Evolutionary conservation across 108 stramenopile species (phyloP), one percentile per base, ranked within the genome.

Genomic region (Skeletonema grethae): DNA sequence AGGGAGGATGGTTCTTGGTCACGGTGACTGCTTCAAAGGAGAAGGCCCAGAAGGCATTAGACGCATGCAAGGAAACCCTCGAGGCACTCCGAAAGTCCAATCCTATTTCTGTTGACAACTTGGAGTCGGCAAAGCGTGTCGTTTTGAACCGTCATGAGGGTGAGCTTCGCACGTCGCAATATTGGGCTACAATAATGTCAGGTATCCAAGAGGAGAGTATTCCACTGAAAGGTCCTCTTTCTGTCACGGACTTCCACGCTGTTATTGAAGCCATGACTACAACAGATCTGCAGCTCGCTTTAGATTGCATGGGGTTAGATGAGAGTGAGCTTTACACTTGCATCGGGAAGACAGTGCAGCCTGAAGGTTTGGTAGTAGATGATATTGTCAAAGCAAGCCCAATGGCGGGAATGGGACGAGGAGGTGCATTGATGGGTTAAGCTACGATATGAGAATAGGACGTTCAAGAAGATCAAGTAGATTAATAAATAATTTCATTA

Each of bases 21-120:
- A 94, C 95, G 15, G 97, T 98, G 2, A 97, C 98, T 2, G 96
- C 97, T 7, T 96, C 95, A 43, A 96, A 97, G 74, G 96, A 96
- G 61, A 97, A 97, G 41, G 98, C 96, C 12, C 91, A 96, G 63
- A 82, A 81, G 73, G 97, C 96, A 45, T 67, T 97, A 32, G 91
- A 97, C 9, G 97, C 96, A 43, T 97, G 97, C 85, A 94, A 96
- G 78, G 97, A 97, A 79, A 98, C 95, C 7, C 79, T 97, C 5
- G 72, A 85, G 45, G 84, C 83, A 32, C 72, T 98, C 57, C 80
- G 85, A 38, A 92, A 78, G 57, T 59, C 84, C 56, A 80, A 82
- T 9, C 87, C 86, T 16, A 95, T 97, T 61, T 89, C 94, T 12
- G 67, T 87, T 12, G 97, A 99, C 84, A 98, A 97, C 80, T 71